Conservation (phyloP, 768 basidiomycete species). For the Pisolithus orientalis region DNA sequence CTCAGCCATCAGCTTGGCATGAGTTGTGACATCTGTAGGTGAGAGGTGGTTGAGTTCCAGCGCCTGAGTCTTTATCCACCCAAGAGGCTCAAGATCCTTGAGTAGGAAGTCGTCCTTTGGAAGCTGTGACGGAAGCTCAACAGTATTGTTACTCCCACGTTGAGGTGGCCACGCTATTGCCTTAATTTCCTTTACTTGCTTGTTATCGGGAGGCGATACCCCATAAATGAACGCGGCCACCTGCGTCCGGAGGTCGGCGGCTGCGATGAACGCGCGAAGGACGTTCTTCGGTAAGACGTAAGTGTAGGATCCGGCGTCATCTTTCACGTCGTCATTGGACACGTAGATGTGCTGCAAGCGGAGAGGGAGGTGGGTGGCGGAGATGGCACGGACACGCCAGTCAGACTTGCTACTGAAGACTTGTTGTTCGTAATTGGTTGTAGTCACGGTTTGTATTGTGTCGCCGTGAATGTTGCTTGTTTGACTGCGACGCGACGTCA, state of each 20-base stretch:
- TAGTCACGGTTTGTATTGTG: constrained; percentile 91
- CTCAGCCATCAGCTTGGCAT: constrained; percentile 95
- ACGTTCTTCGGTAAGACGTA: constrained; percentile 98
- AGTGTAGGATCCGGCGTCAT: constrained; percentile 91
- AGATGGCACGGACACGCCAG: constrained; percentile 98
- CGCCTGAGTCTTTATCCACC: constrained; percentile 96
- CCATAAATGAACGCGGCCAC: constrained; percentile 94
- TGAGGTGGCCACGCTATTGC: constrained; percentile 98
- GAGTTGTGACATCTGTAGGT: constrained; percentile 88
- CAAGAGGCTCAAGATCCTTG: constrained; percentile 91
- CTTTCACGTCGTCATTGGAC: constrained; percentile 98
- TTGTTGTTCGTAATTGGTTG: constrained; percentile 96
- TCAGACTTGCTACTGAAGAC: constrained; percentile 99
- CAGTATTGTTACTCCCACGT: constrained; percentile 88
- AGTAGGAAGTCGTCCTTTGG: constrained; percentile 94
- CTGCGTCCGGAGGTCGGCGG: constrained; percentile 92
- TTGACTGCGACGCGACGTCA: constrained; percentile 41
- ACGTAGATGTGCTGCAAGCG: constrained; percentile 99
- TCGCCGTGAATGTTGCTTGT: constrained; percentile 98
- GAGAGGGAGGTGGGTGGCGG: constrained; percentile 91
- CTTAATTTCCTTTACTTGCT: constrained; percentile 98
- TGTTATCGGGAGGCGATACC: constrained; percentile 88
- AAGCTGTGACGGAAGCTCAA: constrained; percentile 84
- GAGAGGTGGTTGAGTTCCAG: constrained; percentile 89
- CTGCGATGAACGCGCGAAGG: constrained; percentile 86